phyloP scores from a whole-genome alignment of 2,329 filamentous ascomycete species.

The Pseudophaeomoniella oleicola region DNA sequence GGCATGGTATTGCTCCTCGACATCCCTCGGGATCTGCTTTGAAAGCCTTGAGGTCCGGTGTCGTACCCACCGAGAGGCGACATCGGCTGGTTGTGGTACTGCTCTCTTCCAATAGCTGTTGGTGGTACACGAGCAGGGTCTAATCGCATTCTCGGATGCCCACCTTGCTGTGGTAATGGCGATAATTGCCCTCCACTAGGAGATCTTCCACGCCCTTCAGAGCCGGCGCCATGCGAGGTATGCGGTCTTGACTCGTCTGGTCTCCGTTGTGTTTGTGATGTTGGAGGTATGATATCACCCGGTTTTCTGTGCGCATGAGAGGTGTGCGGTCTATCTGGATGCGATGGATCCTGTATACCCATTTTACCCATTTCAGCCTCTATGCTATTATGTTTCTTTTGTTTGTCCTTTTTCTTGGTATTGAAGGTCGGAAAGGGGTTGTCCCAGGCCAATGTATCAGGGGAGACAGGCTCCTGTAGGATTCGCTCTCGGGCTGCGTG shows the following conservation, averaged over 20 bases:
- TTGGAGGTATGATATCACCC: background rate
- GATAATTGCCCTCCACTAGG: background rate
- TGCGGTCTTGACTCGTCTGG: constrained; percentile 2
- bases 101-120: background rate
- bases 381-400: constrained; percentile 20
- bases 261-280: background rate
- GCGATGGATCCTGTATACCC: constrained; percentile 1
- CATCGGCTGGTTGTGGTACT: no score
- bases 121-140: background rate
- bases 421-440: constrained; percentile 34
- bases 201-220: background rate
- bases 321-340: constrained; percentile 6
- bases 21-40: background rate
- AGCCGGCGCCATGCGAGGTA: constrained; percentile 2
- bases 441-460: constrained; percentile 27
- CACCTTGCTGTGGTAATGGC: background rate
- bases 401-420: constrained; percentile 16
- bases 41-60: no score
- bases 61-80: no score
- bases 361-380: constrained; percentile 8
- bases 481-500: constrained; percentile 14
- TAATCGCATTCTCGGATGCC: background rate
- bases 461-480: constrained; percentile 18
- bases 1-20: background rate
- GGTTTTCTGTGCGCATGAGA: constrained; percentile 7